Evolutionary conservation across 2,329 filamentous ascomycete species (phyloP), one percentile per base, ranked within the genome.

Genomic region (Tolypocladium cylindrosporum): DNA sequence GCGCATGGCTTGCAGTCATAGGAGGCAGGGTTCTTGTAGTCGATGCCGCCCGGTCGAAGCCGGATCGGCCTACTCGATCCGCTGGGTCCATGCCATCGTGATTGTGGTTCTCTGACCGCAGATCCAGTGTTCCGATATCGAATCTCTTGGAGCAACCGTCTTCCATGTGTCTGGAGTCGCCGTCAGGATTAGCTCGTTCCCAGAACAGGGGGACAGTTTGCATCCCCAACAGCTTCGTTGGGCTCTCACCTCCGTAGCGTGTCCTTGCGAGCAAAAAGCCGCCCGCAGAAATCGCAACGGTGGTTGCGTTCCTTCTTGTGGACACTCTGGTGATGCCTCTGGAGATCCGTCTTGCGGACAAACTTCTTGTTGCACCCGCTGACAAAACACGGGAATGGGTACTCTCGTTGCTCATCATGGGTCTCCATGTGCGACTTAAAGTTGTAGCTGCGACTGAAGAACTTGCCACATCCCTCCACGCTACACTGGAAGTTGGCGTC

Each of bases 371-470:
- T 79, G 72, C 91, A 96, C 56, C 79, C 81, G 2, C 78, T 71
- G 37, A 84, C 75, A 1, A 75, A 75, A 71, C 91, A 96, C 1
- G 79, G 78, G 66, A 90, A 88, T 0, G 86, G 85, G 65, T 89
- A 89, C 65, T 84, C 83, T 58, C 88, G 80, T 59, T 83, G 80
- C 16, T 89, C 85, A 67, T 94, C 85, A 68, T 96, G 91, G 1
- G 86, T 92, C 67, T 92, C 87, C 79, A 92, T 81, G 70, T 96
- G 91, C 37, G 90, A 88, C 67, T 89, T 91, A 74, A 87, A 90
- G 73, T 96, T 96, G 75, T 93, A 95, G 66, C 84, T 87, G 61
- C 91, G 80, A 63, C 89, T 90, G 69, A 96, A 96, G 19, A 87
- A 81, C 70, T 88, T 90, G 8, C 87, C 86, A 67, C 91, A 96